Percentiles rank a stretch among this genome's conserved stretches.
phyloP scores from a whole-genome alignment of 1,284 basidiomycete genomes.

The Pholiota adiposa region DNA sequence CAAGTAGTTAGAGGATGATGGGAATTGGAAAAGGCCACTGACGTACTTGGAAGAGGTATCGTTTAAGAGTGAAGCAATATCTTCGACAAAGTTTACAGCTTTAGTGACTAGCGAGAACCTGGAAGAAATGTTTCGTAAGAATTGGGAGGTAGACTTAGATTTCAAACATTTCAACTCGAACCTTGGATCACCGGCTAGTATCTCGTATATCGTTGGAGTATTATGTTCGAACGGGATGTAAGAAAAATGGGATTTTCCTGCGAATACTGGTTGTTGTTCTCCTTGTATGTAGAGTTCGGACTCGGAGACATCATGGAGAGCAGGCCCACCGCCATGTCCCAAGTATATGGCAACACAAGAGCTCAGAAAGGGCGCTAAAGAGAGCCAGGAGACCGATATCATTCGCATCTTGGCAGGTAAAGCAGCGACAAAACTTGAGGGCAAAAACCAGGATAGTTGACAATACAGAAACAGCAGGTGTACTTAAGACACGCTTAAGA shows the following conservation, averaged over 20 bases:
- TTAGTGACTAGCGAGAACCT: constrained; percentile 35
- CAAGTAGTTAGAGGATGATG: neutral
- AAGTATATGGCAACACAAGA: constrained; percentile 1
- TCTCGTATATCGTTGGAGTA: constrained; percentile 45
- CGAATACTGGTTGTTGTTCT: constrained; percentile 12
- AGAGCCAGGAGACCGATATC: constrained; percentile 10
- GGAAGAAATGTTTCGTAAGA: neutral
- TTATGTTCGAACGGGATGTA: neutral
- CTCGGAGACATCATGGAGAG: neutral
- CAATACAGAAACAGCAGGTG: too few species aligned
- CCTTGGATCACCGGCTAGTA: constrained; percentile 41
- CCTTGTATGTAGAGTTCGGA: neutral
- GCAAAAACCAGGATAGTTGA: too few species aligned
- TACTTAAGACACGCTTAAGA: neutral
- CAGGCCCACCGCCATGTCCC: constrained; percentile 2
- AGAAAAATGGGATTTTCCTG: neutral
- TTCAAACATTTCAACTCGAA: constrained; percentile 17
- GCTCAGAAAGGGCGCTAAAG: constrained; percentile 3
- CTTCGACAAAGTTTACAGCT: constrained; percentile 48
- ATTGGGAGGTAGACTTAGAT: neutral
- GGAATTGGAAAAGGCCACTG: neutral
- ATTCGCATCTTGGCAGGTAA: too few species aligned
- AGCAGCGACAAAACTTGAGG: too few species aligned
- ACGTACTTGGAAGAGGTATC: constrained; percentile 43
- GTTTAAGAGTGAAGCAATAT: constrained; percentile 44